Percentiles rank a stretch among this genome's conserved stretches.
Conservation (phyloP, 2,329 filamentous ascomycete genomes). For the Fonsecaea erecta region DNA sequence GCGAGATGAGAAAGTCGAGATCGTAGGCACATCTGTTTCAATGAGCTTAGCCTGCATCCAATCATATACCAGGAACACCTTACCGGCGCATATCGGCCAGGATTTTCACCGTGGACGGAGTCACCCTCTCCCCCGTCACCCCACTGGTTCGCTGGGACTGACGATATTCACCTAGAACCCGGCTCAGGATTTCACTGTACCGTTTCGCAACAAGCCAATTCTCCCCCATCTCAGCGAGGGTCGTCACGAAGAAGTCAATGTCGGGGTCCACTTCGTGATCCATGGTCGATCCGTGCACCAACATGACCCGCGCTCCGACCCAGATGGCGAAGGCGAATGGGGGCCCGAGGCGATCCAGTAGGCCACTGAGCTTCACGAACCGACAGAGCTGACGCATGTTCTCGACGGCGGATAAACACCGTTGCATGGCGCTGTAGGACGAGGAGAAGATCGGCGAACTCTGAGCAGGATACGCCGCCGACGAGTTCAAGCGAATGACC, state of each 20-base stretch:
- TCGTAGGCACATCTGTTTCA: conserved; percentile 54
- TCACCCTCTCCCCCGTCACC: conserved; percentile 70
- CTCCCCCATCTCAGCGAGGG: conserved; percentile 76
- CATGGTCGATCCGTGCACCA: conserved; percentile 89
- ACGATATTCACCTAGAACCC: conserved; percentile 83
- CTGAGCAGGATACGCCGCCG: conserved; percentile 88
- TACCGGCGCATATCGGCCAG: conserved; percentile 89
- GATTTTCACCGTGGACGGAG: conserved; percentile 82
- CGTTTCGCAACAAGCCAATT: conserved; percentile 86
- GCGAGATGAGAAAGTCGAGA: conserved; percentile 84
- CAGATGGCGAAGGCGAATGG: conserved; percentile 91
- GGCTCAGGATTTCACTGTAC: conserved; percentile 77
- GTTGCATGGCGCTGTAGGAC: conserved; percentile 81
- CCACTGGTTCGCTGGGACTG: conserved; percentile 69
- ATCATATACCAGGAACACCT: conserved; percentile 57
- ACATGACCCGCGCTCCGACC: conserved; percentile 83
- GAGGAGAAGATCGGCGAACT: conserved; percentile 87
- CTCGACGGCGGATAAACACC: conserved; percentile 81
- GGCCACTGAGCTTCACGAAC: conserved; percentile 74
- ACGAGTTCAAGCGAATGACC: conserved; percentile 87
- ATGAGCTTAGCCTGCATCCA: conserved; percentile 22
- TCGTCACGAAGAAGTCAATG: conserved; percentile 80
- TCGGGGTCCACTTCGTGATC: conserved; percentile 80
- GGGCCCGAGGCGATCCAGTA: conserved; percentile 80
- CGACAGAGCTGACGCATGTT: conserved; percentile 78